Base-by-base conservation (phyloP, 768 basidiomycete genomes). In the Lentinula lateritia region DNA sequence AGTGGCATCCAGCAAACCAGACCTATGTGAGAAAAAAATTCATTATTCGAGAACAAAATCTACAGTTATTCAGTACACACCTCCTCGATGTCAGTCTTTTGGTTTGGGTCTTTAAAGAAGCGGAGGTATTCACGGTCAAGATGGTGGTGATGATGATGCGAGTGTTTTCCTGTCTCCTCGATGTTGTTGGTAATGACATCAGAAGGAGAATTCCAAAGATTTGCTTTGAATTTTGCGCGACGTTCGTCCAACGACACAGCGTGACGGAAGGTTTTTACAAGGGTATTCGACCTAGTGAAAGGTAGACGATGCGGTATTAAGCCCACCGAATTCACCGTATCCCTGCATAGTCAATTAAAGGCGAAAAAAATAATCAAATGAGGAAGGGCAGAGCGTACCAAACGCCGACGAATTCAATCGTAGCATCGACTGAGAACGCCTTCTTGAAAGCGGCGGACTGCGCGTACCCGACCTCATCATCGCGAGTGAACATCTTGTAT, bases 281-380 rank as follows among this genome's bases (percentile, higher is more conserved):
- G 69, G 5, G 77, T 78, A 54, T 86, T 84, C 2, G 81, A 80
- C 1, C 76, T 79, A 1, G 83, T 82, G 66, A 87, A 87, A 0
- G 86, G 87, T 6, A 87, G 75, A 6, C 81, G 73, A 23, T 77
- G 77, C 0, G 80, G 78, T 55, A 85, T 71, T 42, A 84, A 52
- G 13, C 85, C 86, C 10, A 88, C 85, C 0, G 86, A 87, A 23
- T 82, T 80, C 4, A 89, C 86, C 1, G 86, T 88, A 65, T 89
- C 87, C 85, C 86, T 88, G 53, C n/a, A 57, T 32, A 9, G 2
- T 5, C 18, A 13, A 41, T 10, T n/a, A 28, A 3, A 28, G 28
- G 28, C n/a, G 28, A 28, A 1, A 20, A 23, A 9, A 6, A 58
- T 20, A 9, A n/a, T 32, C 20, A 45, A 5, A 3, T 12, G 15